Percentiles rank a stretch among this genome's conserved stretches.
Evolutionary conservation across 2,329 filamentous ascomycete genomes (phyloP).

Genomic region (Coniochaeta hoffmannii): DNA sequence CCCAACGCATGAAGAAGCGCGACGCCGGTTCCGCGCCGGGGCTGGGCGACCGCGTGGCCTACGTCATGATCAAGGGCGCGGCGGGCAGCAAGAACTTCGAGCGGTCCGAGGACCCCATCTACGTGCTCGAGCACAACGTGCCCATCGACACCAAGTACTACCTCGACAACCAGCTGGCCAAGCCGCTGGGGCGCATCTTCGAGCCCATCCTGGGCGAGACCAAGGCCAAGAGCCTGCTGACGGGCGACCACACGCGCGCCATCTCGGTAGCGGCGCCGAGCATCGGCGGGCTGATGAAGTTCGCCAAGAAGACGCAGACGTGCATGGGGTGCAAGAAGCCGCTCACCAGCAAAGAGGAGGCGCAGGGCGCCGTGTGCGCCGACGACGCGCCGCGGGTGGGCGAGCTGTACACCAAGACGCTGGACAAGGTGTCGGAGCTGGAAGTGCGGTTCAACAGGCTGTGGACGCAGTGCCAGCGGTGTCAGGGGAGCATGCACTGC

Average conservation of each 20-base stretch:
- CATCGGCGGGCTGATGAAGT: slow-evolving; percentile 94
- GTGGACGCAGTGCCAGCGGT: slow-evolving; percentile 97
- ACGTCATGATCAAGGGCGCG: slow-evolving; percentile 93
- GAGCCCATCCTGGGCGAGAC: slow-evolving; percentile 95
- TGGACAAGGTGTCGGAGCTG: slow-evolving; percentile 82
- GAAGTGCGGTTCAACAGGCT: slow-evolving; percentile 87
- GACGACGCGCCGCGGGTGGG: slow-evolving; percentile 80
- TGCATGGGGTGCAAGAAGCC: slow-evolving; percentile 99
- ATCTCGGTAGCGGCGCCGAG: slow-evolving; percentile 89
- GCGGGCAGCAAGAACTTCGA: slow-evolving; percentile 92
- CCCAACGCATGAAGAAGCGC: slow-evolving; percentile 93
- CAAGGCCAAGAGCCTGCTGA: slow-evolving; percentile 77
- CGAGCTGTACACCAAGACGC: slow-evolving; percentile 87
- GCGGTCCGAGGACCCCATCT: slow-evolving; percentile 94
- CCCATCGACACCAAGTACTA: slow-evolving; percentile 99
- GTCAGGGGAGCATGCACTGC: slow-evolving; percentile 95
- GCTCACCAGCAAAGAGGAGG: slow-evolving; percentile 70
- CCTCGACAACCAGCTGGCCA: slow-evolving; percentile 94
- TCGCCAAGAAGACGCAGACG: slow-evolving; percentile 93
- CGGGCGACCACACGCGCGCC: slow-evolving; percentile 88
- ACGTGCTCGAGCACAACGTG: slow-evolving; percentile 93
- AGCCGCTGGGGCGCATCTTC: slow-evolving; percentile 91
- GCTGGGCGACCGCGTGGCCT: slow-evolving; percentile 91
- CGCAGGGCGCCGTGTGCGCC: slow-evolving; percentile 76
- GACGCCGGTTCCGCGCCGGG: slow-evolving; percentile 89